A percentile compares a stretch with the other conserved stretches of the same genome.
Evolutionary conservation across 257 asterid species (phyloP).

Genomic region (Przewalskia tangutica): DNA sequence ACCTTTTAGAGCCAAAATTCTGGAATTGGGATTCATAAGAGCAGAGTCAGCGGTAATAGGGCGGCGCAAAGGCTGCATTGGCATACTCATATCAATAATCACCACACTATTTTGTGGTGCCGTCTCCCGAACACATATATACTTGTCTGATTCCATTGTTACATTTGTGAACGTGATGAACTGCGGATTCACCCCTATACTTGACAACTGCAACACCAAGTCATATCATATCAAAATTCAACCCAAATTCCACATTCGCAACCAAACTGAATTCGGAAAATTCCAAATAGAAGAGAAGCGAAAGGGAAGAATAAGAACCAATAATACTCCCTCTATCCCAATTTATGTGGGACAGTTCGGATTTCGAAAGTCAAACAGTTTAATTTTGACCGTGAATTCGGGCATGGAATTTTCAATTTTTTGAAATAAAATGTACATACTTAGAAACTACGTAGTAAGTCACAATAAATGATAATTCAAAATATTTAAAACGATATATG

Average conservation of each 20-base stretch:
- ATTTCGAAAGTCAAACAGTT: too few species aligned
- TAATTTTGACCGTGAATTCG: too few species aligned
- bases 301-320: too few species aligned
- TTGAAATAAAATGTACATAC: too few species aligned
- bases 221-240: conserved; percentile 21
- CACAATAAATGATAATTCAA: too few species aligned
- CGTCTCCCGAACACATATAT: conserved; percentile 97
- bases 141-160: conserved; percentile 98
- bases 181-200: conserved; percentile 89
- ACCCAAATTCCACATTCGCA: conserved; percentile 3
- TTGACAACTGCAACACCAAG: conserved; percentile 70
- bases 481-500: too few species aligned
- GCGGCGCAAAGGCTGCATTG: conserved; percentile 93
- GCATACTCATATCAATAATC: conserved; percentile 92
- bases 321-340: neutral
- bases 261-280: neutral
- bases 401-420: too few species aligned
- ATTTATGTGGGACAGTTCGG: too few species aligned
- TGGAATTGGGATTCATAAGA: conserved; percentile 85
- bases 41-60: conserved; percentile 99
- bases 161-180: conserved; percentile 89
- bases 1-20: conserved; percentile 96
- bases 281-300: too few species aligned
- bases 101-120: conserved; percentile 92
- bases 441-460: too few species aligned